Conservation (phyloP, 176 grass and related monocot species). For the Oryza meyeriana region DNA sequence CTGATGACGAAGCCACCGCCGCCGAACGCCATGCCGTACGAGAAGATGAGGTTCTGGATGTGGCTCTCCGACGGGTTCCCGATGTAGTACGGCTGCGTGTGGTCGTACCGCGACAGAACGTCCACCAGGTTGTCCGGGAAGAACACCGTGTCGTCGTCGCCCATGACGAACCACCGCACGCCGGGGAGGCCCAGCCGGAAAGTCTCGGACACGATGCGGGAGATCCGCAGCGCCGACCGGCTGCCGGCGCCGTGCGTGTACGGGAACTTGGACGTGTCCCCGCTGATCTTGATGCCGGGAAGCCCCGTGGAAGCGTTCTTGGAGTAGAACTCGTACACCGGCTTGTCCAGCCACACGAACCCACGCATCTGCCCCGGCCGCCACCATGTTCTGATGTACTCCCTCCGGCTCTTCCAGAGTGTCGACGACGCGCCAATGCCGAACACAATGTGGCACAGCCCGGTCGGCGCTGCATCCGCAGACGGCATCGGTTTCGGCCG, state of each 20-base stretch:
- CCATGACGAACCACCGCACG: conserved; percentile 89
- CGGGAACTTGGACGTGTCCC: conserved; percentile 32
- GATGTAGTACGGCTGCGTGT: conserved; percentile 72
- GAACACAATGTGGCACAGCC: conserved; percentile 48
- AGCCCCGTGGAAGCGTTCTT: not conserved
- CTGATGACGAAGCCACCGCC: conserved; percentile 97
- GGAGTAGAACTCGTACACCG: conserved; percentile 21
- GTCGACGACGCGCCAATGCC: conserved; percentile 43
- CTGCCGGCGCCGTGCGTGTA: conserved; percentile 39
- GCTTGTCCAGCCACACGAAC: conserved; percentile 45
- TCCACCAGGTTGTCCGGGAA: conserved; percentile 78
- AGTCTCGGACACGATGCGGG: conserved; percentile 48
- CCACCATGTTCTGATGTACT: conserved; percentile 49
- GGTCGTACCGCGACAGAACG: conserved; percentile 63
- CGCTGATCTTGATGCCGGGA: conserved; percentile 29
- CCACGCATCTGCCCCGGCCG: conserved; percentile 39
- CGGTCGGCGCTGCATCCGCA: not conserved
- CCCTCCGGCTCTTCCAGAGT: conserved; percentile 34
- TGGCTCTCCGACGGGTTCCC: conserved; percentile 77
- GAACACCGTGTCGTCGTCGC: conserved; percentile 97
- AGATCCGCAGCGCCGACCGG: conserved; percentile 46
- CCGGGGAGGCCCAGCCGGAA: conserved; percentile 30
- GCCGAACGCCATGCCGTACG: conserved; percentile 95
- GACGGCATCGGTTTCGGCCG: no score
- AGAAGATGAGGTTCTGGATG: conserved; percentile 95